A percentile compares a stretch with the other conserved stretches of the same genome.
Conservation (phyloP, 148 eudicot genomes). For the Pouteria glomerata region DNA sequence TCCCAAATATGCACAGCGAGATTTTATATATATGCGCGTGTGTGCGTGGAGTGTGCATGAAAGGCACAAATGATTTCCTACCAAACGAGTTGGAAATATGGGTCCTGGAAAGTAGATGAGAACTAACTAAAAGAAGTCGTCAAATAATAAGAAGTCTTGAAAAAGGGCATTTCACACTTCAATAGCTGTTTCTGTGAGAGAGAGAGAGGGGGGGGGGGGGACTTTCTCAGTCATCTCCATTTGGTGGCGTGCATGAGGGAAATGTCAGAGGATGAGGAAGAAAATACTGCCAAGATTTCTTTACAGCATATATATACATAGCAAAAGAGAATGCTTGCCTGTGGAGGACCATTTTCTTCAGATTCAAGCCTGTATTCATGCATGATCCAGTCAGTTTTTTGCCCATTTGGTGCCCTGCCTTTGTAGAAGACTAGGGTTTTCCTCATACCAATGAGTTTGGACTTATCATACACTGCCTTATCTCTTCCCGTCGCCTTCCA, state of each 20-base stretch:
- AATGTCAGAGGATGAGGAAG: neutral
- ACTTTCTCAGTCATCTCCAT: no score
- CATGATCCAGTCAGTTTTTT: slow-evolving; percentile 87
- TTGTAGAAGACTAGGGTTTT: no score
- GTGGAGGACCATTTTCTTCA: slow-evolving; percentile 79
- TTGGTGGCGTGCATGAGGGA: neutral
- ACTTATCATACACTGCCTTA: slow-evolving; percentile 64
- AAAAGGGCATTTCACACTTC: neutral
- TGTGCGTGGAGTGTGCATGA: neutral
- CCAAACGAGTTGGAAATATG: neutral
- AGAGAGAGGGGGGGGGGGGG: no score
- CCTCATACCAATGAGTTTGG: slow-evolving; percentile 70
- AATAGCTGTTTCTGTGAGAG: no score
- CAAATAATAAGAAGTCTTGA: neutral
- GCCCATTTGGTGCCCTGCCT: slow-evolving; percentile 92
- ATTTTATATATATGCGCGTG: no score
- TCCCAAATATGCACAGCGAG: neutral
- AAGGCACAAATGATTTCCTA: slow-evolving; percentile 1
- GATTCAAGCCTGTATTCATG: slow-evolving; percentile 91
- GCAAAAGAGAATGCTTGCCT: slow-evolving; percentile 29
- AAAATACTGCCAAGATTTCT: neutral
- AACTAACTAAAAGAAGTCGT: neutral
- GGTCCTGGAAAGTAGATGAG: neutral
- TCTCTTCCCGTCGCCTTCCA: no score
- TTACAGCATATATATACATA: neutral